A percentile compares a stretch with the other conserved stretches of the same genome.
Evolutionary conservation across 768 basidiomycete species (phyloP).

Genomic region (Mycena floridula): DNA sequence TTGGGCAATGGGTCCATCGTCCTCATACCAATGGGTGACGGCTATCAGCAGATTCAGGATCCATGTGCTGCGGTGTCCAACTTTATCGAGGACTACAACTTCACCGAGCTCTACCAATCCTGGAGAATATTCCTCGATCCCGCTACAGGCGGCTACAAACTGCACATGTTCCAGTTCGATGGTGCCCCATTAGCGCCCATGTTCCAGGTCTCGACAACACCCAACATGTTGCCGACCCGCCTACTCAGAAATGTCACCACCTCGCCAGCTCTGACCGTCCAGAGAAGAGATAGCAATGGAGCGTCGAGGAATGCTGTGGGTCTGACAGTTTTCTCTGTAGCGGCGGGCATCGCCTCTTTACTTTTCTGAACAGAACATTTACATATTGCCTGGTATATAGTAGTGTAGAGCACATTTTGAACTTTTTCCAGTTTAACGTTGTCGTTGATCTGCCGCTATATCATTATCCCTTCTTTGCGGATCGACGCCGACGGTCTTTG

Average conservation of each 20-base stretch:
- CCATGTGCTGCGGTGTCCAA: slow-evolving; percentile 87
- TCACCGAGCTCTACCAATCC: slow-evolving; percentile 52
- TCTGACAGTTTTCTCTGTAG: no score
- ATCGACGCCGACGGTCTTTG: no score
- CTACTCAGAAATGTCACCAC: slow-evolving; percentile 49
- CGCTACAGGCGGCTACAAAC: slow-evolving; percentile 49
- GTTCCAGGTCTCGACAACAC: slow-evolving; percentile 60
- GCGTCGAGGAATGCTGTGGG: no score
- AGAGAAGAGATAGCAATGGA: no score
- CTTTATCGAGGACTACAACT: slow-evolving; percentile 80
- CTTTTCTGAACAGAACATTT: no score
- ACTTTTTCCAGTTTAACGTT: no score
- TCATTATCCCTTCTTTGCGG: no score
- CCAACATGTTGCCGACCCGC: slow-evolving; percentile 83
- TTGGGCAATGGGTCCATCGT: slow-evolving; percentile 76
- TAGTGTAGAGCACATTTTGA: no score
- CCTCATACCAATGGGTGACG: slow-evolving; percentile 73
- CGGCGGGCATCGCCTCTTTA: no score
- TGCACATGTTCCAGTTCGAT: slow-evolving; percentile 76
- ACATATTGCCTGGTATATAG: no score
- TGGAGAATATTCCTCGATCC: slow-evolving; percentile 80
- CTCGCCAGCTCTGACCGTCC: no score
- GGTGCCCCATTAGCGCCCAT: slow-evolving; percentile 70
- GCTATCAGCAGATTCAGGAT: slow-evolving; percentile 92
- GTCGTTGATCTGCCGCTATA: no score